phyloP scores from a whole-genome alignment of 805 yeast species.

The Saccharomycopsis microspora region DNA sequence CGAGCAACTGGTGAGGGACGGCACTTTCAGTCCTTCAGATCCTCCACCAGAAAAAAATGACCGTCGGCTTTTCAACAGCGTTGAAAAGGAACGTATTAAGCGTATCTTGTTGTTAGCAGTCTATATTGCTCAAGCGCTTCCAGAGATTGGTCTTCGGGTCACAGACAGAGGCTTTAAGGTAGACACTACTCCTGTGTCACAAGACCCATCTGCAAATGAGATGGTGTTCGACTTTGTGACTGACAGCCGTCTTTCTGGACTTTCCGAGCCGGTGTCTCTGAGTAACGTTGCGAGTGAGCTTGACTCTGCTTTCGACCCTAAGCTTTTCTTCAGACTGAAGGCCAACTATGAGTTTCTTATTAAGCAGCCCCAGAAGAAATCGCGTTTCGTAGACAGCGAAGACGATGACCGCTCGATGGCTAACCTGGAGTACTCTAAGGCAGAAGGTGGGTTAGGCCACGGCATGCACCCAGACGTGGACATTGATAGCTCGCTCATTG shows the following conservation, averaged over 20 bases:
- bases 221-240: conserved; percentile 20
- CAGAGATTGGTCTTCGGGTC: conserved; percentile 42
- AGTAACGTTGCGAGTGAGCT: conserved; percentile 21
- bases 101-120: conserved; percentile 41
- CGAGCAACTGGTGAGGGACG: neutral
- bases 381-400: neutral
- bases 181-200: conserved; percentile 17
- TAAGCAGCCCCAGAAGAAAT: neutral
- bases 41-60: conserved; percentile 8
- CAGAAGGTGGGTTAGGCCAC: conserved; percentile 15
- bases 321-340: conserved; percentile 10
- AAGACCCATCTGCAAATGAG: conserved; percentile 9
- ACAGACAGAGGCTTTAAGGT: conserved; percentile 34
- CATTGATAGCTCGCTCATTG: conserved; percentile 23
- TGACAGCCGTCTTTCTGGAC: conserved; percentile 31
- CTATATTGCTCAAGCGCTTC: conserved; percentile 37
- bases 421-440: conserved; percentile 3
- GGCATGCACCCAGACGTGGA: conserved; percentile 24
- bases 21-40: neutral
- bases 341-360: conserved; percentile 10
- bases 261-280: conserved; percentile 26
- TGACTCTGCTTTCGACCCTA: conserved; percentile 8
- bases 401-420: conserved; percentile 10
- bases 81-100: conserved; percentile 39
- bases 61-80: conserved; percentile 18